A percentile compares a stretch with the other conserved stretches of the same genome.
phyloP scores from a whole-genome alignment of 2,329 filamentous ascomycete genomes.

The Pseudocercospora fuligena region DNA sequence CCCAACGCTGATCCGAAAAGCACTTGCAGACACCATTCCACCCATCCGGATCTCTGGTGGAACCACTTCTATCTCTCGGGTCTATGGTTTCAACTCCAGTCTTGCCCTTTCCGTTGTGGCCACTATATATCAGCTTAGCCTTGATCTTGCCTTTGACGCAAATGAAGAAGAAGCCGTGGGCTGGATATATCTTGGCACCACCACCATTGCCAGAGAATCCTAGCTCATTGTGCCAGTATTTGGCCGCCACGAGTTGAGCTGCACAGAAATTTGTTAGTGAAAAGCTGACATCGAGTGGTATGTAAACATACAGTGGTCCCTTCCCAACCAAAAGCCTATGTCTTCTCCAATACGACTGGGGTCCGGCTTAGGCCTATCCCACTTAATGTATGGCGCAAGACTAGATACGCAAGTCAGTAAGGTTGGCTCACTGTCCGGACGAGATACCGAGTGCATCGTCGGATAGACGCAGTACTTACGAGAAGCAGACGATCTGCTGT shows the following conservation, averaged over 20 bases:
- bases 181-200: conserved; percentile 10
- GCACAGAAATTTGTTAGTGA: neutral
- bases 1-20: conserved; percentile 2
- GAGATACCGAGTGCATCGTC: neutral
- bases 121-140: neutral
- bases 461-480: neutral
- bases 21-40: conserved; percentile 7
- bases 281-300: too few species aligned
- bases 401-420: neutral
- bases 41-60: conserved; percentile 9
- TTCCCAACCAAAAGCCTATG: neutral
- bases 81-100: neutral
- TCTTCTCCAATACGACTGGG: neutral
- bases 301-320: neutral
- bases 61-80: neutral
- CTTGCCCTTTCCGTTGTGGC: conserved; percentile 4
- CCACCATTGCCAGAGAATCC: conserved; percentile 2
- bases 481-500: neutral
- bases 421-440: too few species aligned
- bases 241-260: conserved; percentile 6
- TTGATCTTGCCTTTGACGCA: conserved; percentile 5
- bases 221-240: conserved; percentile 11
- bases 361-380: neutral
- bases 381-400: neutral
- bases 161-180: conserved; percentile 9